These are phyloP conservation scores for Coix lacrymajobi DNA, from an alignment of 176 grass and related monocot genomes.

Conservation along the genomic window DNA sequence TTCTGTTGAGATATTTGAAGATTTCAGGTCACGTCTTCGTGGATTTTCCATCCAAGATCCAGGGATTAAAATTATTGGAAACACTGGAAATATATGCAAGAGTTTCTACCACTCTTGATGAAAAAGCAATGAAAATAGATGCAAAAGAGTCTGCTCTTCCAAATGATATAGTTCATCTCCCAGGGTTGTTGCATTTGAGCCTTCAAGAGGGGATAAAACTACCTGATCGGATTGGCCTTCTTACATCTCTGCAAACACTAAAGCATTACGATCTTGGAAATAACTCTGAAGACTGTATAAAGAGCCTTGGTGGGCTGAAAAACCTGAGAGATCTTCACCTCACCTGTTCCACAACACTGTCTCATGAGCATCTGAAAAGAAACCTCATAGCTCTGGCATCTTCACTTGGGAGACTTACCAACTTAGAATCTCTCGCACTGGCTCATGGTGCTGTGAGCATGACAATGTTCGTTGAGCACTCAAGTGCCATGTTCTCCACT, in stretches of 20 bases:
- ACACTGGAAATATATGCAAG: no score
- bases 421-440: no score
- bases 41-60: neutral
- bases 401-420: no score
- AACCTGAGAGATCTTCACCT: no score
- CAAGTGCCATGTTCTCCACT: no score
- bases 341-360: no score
- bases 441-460: no score
- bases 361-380: neutral
- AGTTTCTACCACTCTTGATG: no score
- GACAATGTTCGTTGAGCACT: neutral
- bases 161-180: neutral
- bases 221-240: neutral
- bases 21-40: neutral
- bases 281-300: neutral
- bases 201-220: neutral
- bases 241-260: neutral
- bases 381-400: neutral
- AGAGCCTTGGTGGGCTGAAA: no score
- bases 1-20: neutral
- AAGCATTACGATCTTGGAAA: neutral
- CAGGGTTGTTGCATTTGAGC: neutral
- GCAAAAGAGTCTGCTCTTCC: neutral
- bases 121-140: neutral
- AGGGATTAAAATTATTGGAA: neutral